phyloP scores from a whole-genome alignment of 78 protist species.

The Fonticula alba region DNA sequence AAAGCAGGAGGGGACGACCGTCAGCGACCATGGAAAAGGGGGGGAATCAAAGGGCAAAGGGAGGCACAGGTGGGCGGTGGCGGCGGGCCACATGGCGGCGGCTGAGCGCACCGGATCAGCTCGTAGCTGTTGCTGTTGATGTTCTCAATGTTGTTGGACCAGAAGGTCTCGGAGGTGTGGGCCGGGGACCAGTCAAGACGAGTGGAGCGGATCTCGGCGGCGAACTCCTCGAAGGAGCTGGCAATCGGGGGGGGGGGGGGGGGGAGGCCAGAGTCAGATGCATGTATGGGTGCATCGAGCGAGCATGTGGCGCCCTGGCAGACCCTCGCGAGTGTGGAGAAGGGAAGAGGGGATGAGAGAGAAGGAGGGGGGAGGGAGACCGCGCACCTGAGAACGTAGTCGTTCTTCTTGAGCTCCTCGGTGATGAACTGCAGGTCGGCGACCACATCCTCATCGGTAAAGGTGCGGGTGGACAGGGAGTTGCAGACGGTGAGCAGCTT shows the following conservation, averaged over 20 bases:
- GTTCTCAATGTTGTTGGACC: constrained; percentile 57
- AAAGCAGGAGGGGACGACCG: not conserved
- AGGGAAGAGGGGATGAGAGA: too few relatives aligned
- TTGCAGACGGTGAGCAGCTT: constrained; percentile 20
- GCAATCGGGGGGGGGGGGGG: too few relatives aligned
- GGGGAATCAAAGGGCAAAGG: not conserved
- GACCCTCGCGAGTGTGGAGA: too few relatives aligned
- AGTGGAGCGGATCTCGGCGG: constrained; percentile 37
- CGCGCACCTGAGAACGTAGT: constrained; percentile 31
- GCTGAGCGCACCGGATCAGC: constrained; percentile 19
- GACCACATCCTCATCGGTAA: constrained; percentile 60
- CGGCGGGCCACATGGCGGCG: not conserved
- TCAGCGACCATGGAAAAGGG: not conserved
- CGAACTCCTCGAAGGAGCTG: constrained; percentile 48
- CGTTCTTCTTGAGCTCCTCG: constrained; percentile 17
- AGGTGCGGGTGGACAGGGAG: constrained; percentile 21
- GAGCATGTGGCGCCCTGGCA: not conserved
- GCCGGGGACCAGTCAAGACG: constrained; percentile 71
- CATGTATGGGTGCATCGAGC: not conserved
- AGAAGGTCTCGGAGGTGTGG: constrained; percentile 69
- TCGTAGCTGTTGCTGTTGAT: constrained; percentile 53
- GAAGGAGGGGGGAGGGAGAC: too few relatives aligned
- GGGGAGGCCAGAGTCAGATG: too few relatives aligned
- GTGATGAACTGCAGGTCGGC: constrained; percentile 21
- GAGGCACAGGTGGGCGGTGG: too few relatives aligned